phyloP scores from a whole-genome alignment of 192 early-diverging fungal genomes.

The Mortierella claussenii region DNA sequence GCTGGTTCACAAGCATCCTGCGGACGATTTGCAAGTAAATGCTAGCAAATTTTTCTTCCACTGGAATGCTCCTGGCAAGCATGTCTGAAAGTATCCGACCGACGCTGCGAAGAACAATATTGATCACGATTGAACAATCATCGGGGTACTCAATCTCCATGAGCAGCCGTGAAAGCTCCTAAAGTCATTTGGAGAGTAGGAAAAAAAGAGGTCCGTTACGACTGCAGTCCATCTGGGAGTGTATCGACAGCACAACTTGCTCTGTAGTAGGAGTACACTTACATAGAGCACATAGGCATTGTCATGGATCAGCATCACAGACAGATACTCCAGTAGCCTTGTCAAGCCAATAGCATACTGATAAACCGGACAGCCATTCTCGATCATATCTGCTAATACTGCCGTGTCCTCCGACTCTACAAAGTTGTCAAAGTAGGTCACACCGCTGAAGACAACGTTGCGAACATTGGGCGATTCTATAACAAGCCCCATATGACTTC shows the following conservation, averaged over 20 bases:
- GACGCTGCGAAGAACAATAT: constrained; percentile 49
- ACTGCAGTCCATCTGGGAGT: too few species aligned
- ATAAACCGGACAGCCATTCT: constrained; percentile 42
- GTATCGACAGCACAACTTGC: too few species aligned
- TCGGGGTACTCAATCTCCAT: constrained; percentile 50
- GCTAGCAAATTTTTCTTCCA: constrained; percentile 49
- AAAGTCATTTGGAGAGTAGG: too few species aligned
- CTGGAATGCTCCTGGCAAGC: constrained; percentile 26
- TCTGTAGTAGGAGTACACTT: constrained; percentile 5
- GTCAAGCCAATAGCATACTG: constrained; percentile 50
- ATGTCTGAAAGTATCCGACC: constrained; percentile 47
- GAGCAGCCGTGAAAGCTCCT: constrained; percentile 51
- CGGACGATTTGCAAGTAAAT: constrained; percentile 53
- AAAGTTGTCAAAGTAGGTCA: constrained; percentile 48
- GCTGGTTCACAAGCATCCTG: constrained; percentile 34
- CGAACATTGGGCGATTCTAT: constrained; percentile 10
- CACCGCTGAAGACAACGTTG: constrained; percentile 5
- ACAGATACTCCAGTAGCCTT: constrained; percentile 48
- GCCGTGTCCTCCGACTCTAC: constrained; percentile 47
- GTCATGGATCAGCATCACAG: constrained; percentile 47
- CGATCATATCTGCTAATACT: constrained; percentile 35
- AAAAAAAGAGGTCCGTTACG: too few species aligned
- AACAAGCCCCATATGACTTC: constrained; percentile 18
- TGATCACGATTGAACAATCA: constrained; percentile 42
- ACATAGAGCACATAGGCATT: constrained; percentile 51